Percentiles rank a stretch among this genome's conserved stretches.
phyloP scores from a whole-genome alignment of 108 stramenopile genomes.

The Cylindrotheca closterium region DNA sequence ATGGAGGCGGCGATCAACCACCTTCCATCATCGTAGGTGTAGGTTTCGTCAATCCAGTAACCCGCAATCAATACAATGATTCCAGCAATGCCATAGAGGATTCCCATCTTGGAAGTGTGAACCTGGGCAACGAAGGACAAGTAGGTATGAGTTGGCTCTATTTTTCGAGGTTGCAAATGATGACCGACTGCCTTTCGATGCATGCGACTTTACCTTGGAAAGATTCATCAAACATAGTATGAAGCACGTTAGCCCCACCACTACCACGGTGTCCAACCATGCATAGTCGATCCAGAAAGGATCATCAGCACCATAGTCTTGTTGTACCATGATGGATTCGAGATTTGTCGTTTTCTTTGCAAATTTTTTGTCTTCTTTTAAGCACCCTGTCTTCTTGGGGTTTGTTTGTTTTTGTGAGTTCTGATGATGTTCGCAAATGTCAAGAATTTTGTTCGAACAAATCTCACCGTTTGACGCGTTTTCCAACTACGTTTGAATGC shows the following conservation, averaged over 20 bases:
- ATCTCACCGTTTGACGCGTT: too few relatives aligned
- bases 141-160: too few relatives aligned
- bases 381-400: not conserved
- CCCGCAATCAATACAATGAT: constrained; percentile 46
- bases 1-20: constrained; percentile 58
- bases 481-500: too few relatives aligned
- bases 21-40: constrained; percentile 48
- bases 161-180: too few relatives aligned
- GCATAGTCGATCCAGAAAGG: constrained; percentile 45
- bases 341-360: too few relatives aligned
- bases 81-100: constrained; percentile 53
- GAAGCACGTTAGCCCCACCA: constrained; percentile 57
- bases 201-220: constrained; percentile 40
- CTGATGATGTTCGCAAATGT: not conserved
- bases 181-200: too few relatives aligned
- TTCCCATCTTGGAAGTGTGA: constrained; percentile 54
- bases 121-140: constrained; percentile 15
- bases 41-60: constrained; percentile 50
- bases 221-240: constrained; percentile 57
- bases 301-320: constrained; percentile 13
- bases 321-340: not conserved
- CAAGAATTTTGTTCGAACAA: too few relatives aligned
- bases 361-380: too few relatives aligned
- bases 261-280: constrained; percentile 58
- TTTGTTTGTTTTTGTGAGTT: too few relatives aligned